Conservation (phyloP, 768 basidiomycete species). For the Tephrocybe sp. region DNA sequence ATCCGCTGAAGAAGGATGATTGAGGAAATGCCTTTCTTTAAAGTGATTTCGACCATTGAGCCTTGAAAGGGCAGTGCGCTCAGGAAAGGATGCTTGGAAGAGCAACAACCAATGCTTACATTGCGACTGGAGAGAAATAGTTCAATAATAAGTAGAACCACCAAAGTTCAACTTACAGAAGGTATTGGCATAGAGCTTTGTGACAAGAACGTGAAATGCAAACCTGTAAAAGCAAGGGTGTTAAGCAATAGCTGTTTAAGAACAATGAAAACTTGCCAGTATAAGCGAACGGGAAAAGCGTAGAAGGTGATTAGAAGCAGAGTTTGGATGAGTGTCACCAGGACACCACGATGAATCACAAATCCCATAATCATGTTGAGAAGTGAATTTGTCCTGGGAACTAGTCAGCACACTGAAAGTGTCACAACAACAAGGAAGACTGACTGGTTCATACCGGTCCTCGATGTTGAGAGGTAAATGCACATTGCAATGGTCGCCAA, state of each 20-base stretch:
- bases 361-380: conserved; percentile 37
- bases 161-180: conserved; percentile 35
- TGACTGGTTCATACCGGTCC: conserved; percentile 35
- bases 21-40: conserved; percentile 5
- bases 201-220: conserved; percentile 45
- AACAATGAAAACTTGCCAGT: conserved; percentile 26
- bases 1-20: too few species aligned
- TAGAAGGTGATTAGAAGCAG: conserved; percentile 39
- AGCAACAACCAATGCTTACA: conserved; percentile 22
- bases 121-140: conserved; percentile 24
- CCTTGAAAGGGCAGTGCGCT: conserved; percentile 8
- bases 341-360: conserved; percentile 41
- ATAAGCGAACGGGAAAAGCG: conserved; percentile 29
- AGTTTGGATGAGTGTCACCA: conserved; percentile 42
- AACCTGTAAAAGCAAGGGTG: conserved; percentile 27
- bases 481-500: conserved; percentile 5
- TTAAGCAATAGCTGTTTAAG: not conserved
- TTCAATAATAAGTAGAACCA: conserved; percentile 15
- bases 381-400: conserved; percentile 33
- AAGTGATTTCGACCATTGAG: conserved; percentile 21
- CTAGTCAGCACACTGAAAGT: not conserved
- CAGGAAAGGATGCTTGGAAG: not conserved
- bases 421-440: conserved; percentile 7
- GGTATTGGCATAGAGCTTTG: conserved; percentile 46
- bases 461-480: conserved; percentile 17